Evolutionary conservation across 495 filamentous ascomycete genomes (phyloP).

Genomic region (Aeminium ludgeri): DNA sequence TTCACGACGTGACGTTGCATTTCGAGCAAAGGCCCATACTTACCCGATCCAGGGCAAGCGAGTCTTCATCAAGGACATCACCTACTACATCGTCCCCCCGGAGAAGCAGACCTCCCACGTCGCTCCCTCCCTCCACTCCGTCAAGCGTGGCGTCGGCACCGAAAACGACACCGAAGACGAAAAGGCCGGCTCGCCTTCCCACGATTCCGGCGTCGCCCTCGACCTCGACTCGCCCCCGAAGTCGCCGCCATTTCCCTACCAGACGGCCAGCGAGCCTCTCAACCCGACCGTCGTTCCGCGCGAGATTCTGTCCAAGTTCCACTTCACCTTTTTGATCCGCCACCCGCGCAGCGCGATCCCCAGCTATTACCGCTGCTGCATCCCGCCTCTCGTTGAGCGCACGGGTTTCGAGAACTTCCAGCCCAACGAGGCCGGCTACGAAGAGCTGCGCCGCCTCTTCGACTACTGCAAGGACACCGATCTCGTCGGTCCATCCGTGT

Average conservation of each 20-base stretch:
- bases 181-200: conserved; percentile 20
- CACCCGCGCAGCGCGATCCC: conserved; percentile 78
- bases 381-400: conserved; percentile 60
- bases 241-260: conserved; percentile 38
- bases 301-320: conserved; percentile 51
- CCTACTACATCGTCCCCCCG: conserved; percentile 72
- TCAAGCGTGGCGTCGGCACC: conserved; percentile 43
- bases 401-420: conserved; percentile 81
- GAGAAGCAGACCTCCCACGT: conserved; percentile 45
- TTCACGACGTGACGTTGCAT: neutral
- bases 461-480: conserved; percentile 53
- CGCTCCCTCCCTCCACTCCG: conserved; percentile 52
- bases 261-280: conserved; percentile 36
- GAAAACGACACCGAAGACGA: conserved; percentile 14
- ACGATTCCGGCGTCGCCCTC: conserved; percentile 11
- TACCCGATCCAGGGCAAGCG: conserved; percentile 47
- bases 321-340: conserved; percentile 95
- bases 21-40: conserved; percentile 9
- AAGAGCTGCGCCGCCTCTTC: conserved; percentile 68
- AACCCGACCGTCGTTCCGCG: conserved; percentile 78
- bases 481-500: conserved; percentile 45
- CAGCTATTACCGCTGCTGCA: conserved; percentile 87
- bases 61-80: conserved; percentile 95
- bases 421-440: conserved; percentile 75
- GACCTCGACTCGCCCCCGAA: conserved; percentile 20